Conservation (phyloP, 179 eudicot species). For the Sideroxylon spinosum region DNA sequence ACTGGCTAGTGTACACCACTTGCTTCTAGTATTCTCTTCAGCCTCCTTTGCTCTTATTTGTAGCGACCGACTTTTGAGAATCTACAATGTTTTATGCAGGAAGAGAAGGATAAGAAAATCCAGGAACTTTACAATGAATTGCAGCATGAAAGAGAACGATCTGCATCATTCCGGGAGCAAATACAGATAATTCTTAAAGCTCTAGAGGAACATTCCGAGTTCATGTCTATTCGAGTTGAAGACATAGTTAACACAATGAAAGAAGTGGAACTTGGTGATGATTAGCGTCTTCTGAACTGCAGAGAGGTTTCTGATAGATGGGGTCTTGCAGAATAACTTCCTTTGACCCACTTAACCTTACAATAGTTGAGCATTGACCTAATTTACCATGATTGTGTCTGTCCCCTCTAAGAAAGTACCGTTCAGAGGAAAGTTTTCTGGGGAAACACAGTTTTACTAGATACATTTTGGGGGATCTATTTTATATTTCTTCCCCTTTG, state of each 20-base stretch:
- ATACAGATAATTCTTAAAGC: constrained; percentile 9
- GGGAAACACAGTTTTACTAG: not conserved
- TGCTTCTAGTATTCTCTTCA: not conserved
- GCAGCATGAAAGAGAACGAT: constrained; percentile 14
- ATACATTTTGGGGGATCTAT: not conserved
- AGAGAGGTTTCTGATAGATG: not conserved
- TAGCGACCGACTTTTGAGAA: not conserved
- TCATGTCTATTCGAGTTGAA: constrained; percentile 17
- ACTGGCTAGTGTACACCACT: not conserved
- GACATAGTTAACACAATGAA: constrained; percentile 18
- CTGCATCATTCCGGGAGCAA: constrained; percentile 12
- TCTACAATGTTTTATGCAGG: constrained; percentile 10
- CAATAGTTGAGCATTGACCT: not conserved
- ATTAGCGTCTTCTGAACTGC: not conserved
- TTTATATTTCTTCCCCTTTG: no score
- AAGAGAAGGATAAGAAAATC: constrained; percentile 17
- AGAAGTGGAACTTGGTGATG: constrained; percentile 5
- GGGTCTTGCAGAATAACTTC: not conserved
- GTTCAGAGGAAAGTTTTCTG: not conserved
- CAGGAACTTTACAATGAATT: constrained; percentile 13
- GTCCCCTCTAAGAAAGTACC: not conserved
- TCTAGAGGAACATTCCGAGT: constrained; percentile 15
- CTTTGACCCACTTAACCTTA: not conserved
- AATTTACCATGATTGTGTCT: not conserved
- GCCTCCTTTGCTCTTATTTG: not conserved